These are phyloP conservation scores for Lathyrus aphaca DNA, from an alignment of 306 rosid genomes.

Conservation along the genomic window DNA sequence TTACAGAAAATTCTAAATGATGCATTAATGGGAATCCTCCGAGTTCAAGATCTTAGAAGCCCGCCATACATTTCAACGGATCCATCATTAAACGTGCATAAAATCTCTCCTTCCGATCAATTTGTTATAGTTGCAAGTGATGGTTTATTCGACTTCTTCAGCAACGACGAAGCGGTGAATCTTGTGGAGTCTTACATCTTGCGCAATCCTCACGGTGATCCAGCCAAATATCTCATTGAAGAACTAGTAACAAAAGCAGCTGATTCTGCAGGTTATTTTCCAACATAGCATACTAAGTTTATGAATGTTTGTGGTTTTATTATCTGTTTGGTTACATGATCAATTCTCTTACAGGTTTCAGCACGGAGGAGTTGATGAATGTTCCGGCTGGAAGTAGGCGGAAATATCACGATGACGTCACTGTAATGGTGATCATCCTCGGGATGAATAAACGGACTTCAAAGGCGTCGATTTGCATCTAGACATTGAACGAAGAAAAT, in stretches of 20 bases:
- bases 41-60: conserved; percentile 76
- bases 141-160: conserved; percentile 95
- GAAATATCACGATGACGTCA: conserved; percentile 95
- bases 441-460: conserved; percentile 91
- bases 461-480: conserved; percentile 78
- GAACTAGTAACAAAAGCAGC: conserved; percentile 86
- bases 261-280: conserved; percentile 71
- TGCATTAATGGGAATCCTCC: conserved; percentile 98
- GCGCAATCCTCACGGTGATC: conserved; percentile 79
- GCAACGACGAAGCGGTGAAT: conserved; percentile 82
- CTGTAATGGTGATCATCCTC: conserved; percentile 81
- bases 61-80: conserved; percentile 91
- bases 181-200: conserved; percentile 75
- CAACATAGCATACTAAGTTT: conserved; percentile 22
- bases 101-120: conserved; percentile 74
- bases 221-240: conserved; percentile 89
- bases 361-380: conserved; percentile 86
- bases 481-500: conserved; percentile 14
- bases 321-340: conserved; percentile 9
- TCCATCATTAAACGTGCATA: conserved; percentile 81
- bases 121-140: conserved; percentile 92
- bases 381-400: conserved; percentile 93
- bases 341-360: conserved; percentile 69
- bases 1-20: conserved; percentile 85
- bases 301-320: not conserved